Evolutionary conservation across 192 early-diverging fungal species (phyloP), one percentile per base, ranked within the genome.

Genomic region (Entomortierella lignicola): DNA sequence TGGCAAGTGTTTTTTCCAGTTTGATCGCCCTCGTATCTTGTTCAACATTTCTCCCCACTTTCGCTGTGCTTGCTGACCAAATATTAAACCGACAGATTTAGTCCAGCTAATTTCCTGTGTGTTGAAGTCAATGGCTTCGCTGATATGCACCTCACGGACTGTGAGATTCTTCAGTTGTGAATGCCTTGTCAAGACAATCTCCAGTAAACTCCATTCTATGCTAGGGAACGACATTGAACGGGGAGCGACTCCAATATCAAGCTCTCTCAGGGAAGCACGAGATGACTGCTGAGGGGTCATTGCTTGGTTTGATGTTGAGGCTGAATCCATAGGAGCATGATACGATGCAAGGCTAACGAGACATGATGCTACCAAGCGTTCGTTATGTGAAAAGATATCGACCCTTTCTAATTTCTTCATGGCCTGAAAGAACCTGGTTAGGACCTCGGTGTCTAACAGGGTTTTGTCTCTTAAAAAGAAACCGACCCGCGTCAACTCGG

Each of bases 361-460:
- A 23, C 60, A 54, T 20, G 50, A 27, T 17, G 52, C n/a, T 23
- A 56, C 53, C 52, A 62, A 12, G 8, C 30, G 34, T 18, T 62
- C 60, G 3, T 55, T 31, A 25, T 55, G 50, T 2, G 69, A 71
- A 32, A 44, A 62, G 41, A 71, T 12, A 0, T 59, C 60, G 26
- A 71, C 43, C 17, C 60, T 15, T 47, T 71, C 69, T 47, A 71
- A 21, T 13, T 12, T 32, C 17, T 12, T 15, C 69, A 71, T 71
- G 7, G 10, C 39, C 42, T 62, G 43, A 0, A 71, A 34, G 30
- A 71, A 71, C 41, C 25, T 55, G 12, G 55, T 37, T 18, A 71
- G n/a, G 20, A 41, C 58, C 29, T 55, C 31, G 1, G 51, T 23
- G n/a, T 55, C 41, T 34, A 62, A 27, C 60, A 44, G 32, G 10